A percentile compares a stretch with the other conserved stretches of the same genome.
These are phyloP conservation scores for Phytophthora syringae DNA, from an alignment of 352 stramenopile genomes.

Conservation along the genomic window DNA sequence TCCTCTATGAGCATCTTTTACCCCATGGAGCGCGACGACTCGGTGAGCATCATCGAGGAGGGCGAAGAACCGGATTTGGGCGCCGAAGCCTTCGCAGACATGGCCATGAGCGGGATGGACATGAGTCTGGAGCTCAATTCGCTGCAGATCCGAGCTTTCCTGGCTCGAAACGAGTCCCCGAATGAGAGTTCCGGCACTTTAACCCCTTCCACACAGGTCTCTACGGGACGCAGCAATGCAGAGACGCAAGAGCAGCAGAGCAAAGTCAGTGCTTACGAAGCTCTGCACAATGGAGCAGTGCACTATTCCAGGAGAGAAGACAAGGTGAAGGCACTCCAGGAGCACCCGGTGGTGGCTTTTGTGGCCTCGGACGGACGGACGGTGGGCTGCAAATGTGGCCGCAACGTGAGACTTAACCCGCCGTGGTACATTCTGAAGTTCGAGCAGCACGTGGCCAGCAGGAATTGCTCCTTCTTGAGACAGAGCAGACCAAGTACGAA, in stretches of 20 bases:
- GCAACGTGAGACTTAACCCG: slow-evolving; percentile 74
- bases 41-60: slow-evolving; percentile 53
- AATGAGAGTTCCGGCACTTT: slow-evolving; percentile 1
- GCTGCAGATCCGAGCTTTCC: slow-evolving; percentile 62
- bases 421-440: slow-evolving; percentile 90
- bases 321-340: slow-evolving; percentile 62
- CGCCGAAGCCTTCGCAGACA: slow-evolving; percentile 66
- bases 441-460: slow-evolving; percentile 84
- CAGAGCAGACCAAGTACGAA: slow-evolving; percentile 26
- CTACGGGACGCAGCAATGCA: not conserved
- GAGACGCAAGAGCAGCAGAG: not conserved
- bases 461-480: slow-evolving; percentile 78
- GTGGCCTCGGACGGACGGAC: slow-evolving; percentile 58
- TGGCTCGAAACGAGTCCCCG: slow-evolving; percentile 41
- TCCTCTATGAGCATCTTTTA: slow-evolving; percentile 23
- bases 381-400: slow-evolving; percentile 75
- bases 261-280: slow-evolving; percentile 40
- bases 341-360: slow-evolving; percentile 61
- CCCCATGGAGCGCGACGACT: slow-evolving; percentile 35
- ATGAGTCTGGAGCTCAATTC: slow-evolving; percentile 66
- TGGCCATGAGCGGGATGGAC: slow-evolving; percentile 61
- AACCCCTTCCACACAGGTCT: not conserved
- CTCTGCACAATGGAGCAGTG: slow-evolving; percentile 29
- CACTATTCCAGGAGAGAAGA: slow-evolving; percentile 66
- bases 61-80: slow-evolving; percentile 54